Conservation (phyloP, 495 filamentous ascomycete species). For the Jackrogersella multiformis region DNA sequence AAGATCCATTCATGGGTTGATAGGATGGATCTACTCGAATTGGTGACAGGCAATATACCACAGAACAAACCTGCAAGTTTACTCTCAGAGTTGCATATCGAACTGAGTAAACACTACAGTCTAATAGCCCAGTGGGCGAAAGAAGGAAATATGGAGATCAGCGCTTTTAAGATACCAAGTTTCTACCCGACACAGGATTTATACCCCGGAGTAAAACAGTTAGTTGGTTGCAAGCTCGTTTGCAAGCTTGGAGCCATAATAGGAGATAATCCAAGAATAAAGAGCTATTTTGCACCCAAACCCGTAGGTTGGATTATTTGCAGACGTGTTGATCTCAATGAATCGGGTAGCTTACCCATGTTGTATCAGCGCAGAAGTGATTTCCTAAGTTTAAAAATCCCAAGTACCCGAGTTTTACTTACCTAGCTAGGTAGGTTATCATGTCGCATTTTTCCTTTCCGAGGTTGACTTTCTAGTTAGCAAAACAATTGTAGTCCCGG, state of each 20-base stretch:
- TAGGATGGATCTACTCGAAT: background rate
- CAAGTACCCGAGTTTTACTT: no score
- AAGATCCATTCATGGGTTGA: constrained; percentile 10
- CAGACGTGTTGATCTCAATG: no score
- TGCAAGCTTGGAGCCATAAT: background rate
- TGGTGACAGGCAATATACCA: background rate
- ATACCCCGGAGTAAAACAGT: constrained; percentile 4
- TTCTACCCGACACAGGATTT: constrained; percentile 12
- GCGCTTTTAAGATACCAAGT: constrained; percentile 23
- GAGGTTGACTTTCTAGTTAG: no score
- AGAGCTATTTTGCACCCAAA: background rate
- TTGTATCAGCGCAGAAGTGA: no score
- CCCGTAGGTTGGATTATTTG: no score
- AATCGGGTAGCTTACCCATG: no score
- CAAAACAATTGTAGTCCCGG: no score
- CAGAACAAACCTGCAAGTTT: background rate
- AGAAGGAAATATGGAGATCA: background rate
- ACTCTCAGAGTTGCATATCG: background rate
- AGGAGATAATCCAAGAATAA: constrained; percentile 2
- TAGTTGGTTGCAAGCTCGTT: constrained; percentile 1
- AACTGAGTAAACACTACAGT: constrained; percentile 8
- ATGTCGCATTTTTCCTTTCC: no score
- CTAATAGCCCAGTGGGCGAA: constrained; percentile 1
- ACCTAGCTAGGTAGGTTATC: no score
- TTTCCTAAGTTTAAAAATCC: no score